A percentile compares a stretch with the other conserved stretches of the same genome.
Evolutionary conservation across 441 rosid species (phyloP).

Genomic region (Populus tomentosa): DNA sequence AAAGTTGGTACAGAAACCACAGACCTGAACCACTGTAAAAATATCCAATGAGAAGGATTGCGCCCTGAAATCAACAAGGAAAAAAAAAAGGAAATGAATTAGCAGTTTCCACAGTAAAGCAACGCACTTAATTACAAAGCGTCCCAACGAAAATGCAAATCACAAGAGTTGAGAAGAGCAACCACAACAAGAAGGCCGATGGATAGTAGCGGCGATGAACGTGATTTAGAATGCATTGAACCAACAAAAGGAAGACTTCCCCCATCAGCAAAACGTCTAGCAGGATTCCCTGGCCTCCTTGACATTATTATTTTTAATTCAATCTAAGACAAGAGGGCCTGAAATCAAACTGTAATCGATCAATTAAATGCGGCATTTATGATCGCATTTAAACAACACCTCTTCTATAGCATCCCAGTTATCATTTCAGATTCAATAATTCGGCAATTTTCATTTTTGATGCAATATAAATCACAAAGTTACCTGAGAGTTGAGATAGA

Average conservation of each 20-base stretch:
- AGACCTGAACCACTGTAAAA: slow-evolving; percentile 50
- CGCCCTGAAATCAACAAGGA: slow-evolving; percentile 43
- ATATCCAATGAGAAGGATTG: slow-evolving; percentile 48
- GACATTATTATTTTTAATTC: slow-evolving; percentile 34
- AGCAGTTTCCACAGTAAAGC: neutral
- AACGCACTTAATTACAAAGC: neutral
- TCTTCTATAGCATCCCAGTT: neutral
- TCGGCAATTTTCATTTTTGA: neutral
- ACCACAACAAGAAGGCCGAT: slow-evolving; percentile 47
- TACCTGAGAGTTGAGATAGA: slow-evolving; percentile 9
- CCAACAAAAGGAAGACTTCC: slow-evolving; percentile 46
- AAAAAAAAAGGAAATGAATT: neutral
- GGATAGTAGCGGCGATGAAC: slow-evolving; percentile 47
- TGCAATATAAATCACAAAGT: neutral
- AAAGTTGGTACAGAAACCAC: slow-evolving; percentile 14
- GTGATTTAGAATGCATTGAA: slow-evolving; percentile 47
- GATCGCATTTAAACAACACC: too few species aligned
- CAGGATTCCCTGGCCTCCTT: slow-evolving; percentile 53
- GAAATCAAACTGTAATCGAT: neutral
- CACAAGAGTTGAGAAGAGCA: neutral
- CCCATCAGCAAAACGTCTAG: slow-evolving; percentile 49
- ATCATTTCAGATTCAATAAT: neutral
- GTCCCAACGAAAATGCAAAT: neutral
- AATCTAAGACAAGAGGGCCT: neutral
- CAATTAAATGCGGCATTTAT: too few species aligned